These are phyloP conservation scores for Drechmeria coniospora DNA, from an alignment of 2,329 filamentous ascomycete genomes.

Conservation along the genomic window DNA sequence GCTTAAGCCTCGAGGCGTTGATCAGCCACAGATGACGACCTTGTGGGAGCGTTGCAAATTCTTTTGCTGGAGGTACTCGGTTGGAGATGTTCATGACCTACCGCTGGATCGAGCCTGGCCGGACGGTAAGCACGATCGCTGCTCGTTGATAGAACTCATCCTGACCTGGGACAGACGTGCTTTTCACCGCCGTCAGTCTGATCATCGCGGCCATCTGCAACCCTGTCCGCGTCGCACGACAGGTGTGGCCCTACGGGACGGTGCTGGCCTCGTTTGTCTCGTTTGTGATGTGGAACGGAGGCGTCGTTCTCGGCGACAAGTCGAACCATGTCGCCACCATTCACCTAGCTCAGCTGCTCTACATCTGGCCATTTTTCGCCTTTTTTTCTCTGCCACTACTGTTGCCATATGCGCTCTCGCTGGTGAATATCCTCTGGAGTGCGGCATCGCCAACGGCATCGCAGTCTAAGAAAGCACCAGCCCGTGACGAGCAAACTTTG, in stretches of 20 bases:
- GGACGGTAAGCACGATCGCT: constrained; percentile 26
- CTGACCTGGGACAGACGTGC: constrained; percentile 27
- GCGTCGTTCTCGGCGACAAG: constrained; percentile 90
- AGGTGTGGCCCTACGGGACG: constrained; percentile 42
- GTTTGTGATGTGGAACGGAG: constrained; percentile 78
- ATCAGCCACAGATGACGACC: constrained; percentile 16
- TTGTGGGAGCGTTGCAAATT: constrained; percentile 20
- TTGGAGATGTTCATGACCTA: constrained; percentile 41
- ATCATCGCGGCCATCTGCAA: constrained; percentile 39
- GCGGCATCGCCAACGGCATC: not conserved
- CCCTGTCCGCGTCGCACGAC: constrained; percentile 25
- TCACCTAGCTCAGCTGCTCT: constrained; percentile 84
- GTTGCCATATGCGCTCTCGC: constrained; percentile 31
- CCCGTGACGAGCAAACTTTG: too few species aligned
- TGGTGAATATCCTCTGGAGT: constrained; percentile 7
- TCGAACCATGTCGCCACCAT: constrained; percentile 83
- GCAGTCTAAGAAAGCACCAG: too few species aligned
- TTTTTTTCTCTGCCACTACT: constrained; percentile 83
- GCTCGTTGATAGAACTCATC: not conserved
- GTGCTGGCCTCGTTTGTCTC: constrained; percentile 51
- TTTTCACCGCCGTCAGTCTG: constrained; percentile 48
- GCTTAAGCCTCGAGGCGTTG: constrained; percentile 17
- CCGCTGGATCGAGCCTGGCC: constrained; percentile 29
- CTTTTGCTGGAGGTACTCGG: constrained; percentile 26
- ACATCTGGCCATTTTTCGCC: constrained; percentile 77